These are phyloP conservation scores for Penicillium nucicola DNA, from an alignment of 495 filamentous ascomycete genomes.

Conservation along the genomic window DNA sequence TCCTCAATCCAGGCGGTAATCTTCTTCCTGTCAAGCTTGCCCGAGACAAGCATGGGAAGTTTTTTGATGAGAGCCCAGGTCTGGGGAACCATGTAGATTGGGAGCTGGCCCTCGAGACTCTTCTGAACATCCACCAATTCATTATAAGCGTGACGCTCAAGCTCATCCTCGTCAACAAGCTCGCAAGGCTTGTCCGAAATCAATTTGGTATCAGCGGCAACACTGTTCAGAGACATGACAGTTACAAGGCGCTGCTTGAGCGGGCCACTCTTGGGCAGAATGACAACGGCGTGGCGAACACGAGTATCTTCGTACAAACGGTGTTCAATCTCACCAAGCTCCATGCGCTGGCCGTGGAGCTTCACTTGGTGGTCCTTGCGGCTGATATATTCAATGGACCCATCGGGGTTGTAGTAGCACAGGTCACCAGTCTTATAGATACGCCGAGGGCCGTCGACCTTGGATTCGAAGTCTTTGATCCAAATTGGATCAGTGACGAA, in stretches of 20 bases:
- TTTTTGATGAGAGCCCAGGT: constrained; percentile 41
- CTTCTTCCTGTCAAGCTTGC: constrained; percentile 48
- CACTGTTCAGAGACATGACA: constrained; percentile 37
- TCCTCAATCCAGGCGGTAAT: constrained; percentile 44
- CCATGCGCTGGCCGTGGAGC: constrained; percentile 65
- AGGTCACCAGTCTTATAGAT: constrained; percentile 53
- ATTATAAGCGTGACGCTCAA: constrained; percentile 21
- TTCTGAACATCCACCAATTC: constrained; percentile 37
- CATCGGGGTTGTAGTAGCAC: constrained; percentile 51
- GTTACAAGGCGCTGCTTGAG: constrained; percentile 41
- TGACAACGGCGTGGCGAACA: constrained; percentile 46
- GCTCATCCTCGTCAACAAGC: constrained; percentile 26
- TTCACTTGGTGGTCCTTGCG: constrained; percentile 67
- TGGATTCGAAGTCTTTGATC: constrained; percentile 23
- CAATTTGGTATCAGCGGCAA: constrained; percentile 25
- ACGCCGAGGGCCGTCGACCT: constrained; percentile 22
- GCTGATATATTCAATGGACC: constrained; percentile 51
- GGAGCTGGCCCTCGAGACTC: constrained; percentile 33
- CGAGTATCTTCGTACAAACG: constrained; percentile 30
- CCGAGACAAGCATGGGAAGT: constrained; percentile 47
- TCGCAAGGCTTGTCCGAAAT: constrained; percentile 33
- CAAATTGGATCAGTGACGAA: constrained; percentile 44
- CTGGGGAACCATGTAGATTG: constrained; percentile 49
- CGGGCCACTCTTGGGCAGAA: constrained; percentile 40
- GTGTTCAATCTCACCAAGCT: constrained; percentile 53